Evolutionary conservation across 352 stramenopile genomes (phyloP).

Genomic region (Peronospora farinosa): DNA sequence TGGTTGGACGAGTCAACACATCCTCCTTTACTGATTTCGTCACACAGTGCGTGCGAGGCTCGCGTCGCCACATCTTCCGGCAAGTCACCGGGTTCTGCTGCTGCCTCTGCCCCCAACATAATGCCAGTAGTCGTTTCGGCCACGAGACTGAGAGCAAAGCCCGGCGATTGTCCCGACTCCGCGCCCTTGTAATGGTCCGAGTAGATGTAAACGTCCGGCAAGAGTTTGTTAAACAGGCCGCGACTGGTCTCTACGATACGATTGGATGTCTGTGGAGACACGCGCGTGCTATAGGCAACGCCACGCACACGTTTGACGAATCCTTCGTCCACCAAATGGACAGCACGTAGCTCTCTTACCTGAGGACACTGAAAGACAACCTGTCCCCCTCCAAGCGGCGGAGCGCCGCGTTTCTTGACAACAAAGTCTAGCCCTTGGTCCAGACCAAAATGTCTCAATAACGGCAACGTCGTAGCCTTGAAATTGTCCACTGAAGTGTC

Average conservation of each 20-base stretch:
- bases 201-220: conserved; percentile 99
- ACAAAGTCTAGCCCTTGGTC: conserved; percentile 84
- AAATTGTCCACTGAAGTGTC: conserved; percentile 92
- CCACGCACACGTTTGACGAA: conserved; percentile 98
- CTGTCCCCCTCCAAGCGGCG: conserved; percentile 71
- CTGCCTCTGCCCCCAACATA: conserved; percentile 90
- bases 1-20: conserved; percentile 95
- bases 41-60: conserved; percentile 91
- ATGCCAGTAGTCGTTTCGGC: conserved; percentile 96
- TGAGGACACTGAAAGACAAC: conserved; percentile 93
- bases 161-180: conserved; percentile 85
- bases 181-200: conserved; percentile 96
- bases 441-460: conserved; percentile 95
- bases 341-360: conserved; percentile 89
- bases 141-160: conserved; percentile 91
- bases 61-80: conserved; percentile 95
- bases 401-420: conserved; percentile 90
- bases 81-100: conserved; percentile 73
- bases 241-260: conserved; percentile 94
- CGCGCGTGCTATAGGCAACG: conserved; percentile 93
- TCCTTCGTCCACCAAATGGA: conserved; percentile 93
- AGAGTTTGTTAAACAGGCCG: conserved; percentile 96
- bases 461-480: conserved; percentile 89
- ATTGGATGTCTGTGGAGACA: conserved; percentile 96
- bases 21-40: conserved; percentile 93